phyloP scores from a whole-genome alignment of 2,329 filamentous ascomycete genomes.

The Monilinia polystroma region DNA sequence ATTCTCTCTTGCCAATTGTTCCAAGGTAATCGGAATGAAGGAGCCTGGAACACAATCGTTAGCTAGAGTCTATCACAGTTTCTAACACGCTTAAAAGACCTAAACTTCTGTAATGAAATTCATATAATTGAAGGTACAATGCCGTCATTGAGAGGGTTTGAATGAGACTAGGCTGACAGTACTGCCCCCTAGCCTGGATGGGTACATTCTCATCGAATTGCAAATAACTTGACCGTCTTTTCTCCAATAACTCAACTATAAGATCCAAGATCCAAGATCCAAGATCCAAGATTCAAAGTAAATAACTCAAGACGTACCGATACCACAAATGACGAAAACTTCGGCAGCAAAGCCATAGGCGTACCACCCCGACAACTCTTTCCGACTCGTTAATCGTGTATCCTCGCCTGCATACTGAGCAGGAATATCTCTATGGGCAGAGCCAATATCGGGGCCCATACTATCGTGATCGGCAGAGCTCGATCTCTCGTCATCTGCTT shows the following conservation, averaged over 20 bases:
- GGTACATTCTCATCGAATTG: slow-evolving; percentile 9
- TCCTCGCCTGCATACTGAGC: slow-evolving; percentile 77
- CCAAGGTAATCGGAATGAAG: slow-evolving; percentile 93
- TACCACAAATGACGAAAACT: slow-evolving; percentile 90
- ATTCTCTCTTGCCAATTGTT: slow-evolving; percentile 89
- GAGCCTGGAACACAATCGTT: slow-evolving; percentile 57
- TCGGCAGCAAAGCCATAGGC: slow-evolving; percentile 95
- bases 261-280: slow-evolving; percentile 2
- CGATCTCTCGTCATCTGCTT: slow-evolving; percentile 69
- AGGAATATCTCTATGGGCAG: slow-evolving; percentile 37
- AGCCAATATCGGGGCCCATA: slow-evolving; percentile 41
- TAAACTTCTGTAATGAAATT: slow-evolving; percentile 17
- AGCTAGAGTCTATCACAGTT: slow-evolving; percentile 16
- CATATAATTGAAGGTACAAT: slow-evolving; percentile 15
- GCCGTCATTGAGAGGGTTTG: slow-evolving; percentile 14
- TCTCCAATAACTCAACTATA: not conserved
- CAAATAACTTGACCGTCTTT: slow-evolving; percentile 1
- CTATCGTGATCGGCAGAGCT: slow-evolving; percentile 38
- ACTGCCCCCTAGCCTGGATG: not conserved
- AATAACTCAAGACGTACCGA: slow-evolving; percentile 56
- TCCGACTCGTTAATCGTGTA: slow-evolving; percentile 78
- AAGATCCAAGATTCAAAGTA: slow-evolving; percentile 3
- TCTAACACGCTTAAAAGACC: slow-evolving; percentile 7
- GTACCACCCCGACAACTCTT: slow-evolving; percentile 93
- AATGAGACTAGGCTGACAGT: slow-evolving; percentile 2